Evolutionary conservation across 805 yeast genomes (phyloP).

Genomic region (Ogataea minuta): DNA sequence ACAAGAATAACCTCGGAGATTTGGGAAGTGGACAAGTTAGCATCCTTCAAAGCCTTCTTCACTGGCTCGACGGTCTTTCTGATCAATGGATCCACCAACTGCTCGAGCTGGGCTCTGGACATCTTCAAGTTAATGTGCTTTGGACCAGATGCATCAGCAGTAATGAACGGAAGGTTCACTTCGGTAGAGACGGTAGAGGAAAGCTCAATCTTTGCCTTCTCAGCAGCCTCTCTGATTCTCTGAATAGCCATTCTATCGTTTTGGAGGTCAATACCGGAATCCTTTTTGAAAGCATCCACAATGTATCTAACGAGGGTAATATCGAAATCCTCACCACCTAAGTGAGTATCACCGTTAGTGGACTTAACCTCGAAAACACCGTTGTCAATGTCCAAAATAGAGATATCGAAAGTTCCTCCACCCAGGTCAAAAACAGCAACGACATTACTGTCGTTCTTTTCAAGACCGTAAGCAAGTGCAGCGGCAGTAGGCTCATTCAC

Average conservation of each 20-base stretch:
- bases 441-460: slow-evolving; percentile 54
- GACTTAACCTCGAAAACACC: slow-evolving; percentile 98
- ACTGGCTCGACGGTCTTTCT: slow-evolving; percentile 71
- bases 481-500: slow-evolving; percentile 93
- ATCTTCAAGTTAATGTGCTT: slow-evolving; percentile 58
- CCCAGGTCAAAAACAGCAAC: slow-evolving; percentile 97
- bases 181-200: slow-evolving; percentile 62
- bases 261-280: slow-evolving; percentile 54
- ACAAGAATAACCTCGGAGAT: slow-evolving; percentile 75
- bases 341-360: slow-evolving; percentile 93
- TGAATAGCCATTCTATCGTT: slow-evolving; percentile 59
- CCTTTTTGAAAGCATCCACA: slow-evolving; percentile 52
- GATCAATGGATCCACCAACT: slow-evolving; percentile 62
- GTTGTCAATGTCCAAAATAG: slow-evolving; percentile 92
- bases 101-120: slow-evolving; percentile 67
- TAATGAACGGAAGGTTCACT: slow-evolving; percentile 68
- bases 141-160: slow-evolving; percentile 46
- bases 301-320: slow-evolving; percentile 80
- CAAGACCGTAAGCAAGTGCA: slow-evolving; percentile 92
- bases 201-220: slow-evolving; percentile 70
- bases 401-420: slow-evolving; percentile 98
- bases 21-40: slow-evolving; percentile 61
- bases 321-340: slow-evolving; percentile 93
- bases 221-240: slow-evolving; percentile 78
- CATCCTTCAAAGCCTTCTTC: slow-evolving; percentile 71